A percentile compares a stretch with the other conserved stretches of the same genome.
phyloP scores from a whole-genome alignment of 257 asterid species.

The Fraxinus anomala region DNA sequence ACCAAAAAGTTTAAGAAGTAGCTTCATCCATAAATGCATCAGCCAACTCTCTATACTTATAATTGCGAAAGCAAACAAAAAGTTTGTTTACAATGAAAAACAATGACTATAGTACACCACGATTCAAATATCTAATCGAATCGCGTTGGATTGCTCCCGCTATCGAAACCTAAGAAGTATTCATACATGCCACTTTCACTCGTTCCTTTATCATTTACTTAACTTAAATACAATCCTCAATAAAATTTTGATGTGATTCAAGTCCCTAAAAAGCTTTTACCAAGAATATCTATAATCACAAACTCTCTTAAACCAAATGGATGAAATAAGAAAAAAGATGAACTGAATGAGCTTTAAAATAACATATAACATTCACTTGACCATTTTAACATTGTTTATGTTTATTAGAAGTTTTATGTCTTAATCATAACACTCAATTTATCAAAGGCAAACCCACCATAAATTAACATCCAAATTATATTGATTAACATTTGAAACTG shows the following conservation, averaged over 20 bases:
- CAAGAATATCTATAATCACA: not conserved
- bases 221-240: slow-evolving; percentile 5
- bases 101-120: not conserved
- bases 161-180: not conserved
- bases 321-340: not conserved
- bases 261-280: not conserved
- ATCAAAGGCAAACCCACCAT: not conserved
- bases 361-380: not conserved
- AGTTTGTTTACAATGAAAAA: not conserved
- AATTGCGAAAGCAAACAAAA: not conserved
- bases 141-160: not conserved
- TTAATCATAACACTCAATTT: not conserved
- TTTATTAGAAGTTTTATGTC: not conserved
- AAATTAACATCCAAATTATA: not conserved
- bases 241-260: not conserved
- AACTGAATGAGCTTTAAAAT: not conserved
- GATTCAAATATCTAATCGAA: not conserved
- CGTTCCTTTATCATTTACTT: not conserved
- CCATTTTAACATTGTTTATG: not conserved
- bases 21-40: not conserved
- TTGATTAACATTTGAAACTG: not conserved
- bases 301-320: not conserved
- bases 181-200: slow-evolving; percentile 6
- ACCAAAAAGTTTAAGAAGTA: not conserved
- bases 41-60: not conserved